phyloP scores from a whole-genome alignment of 768 basidiomycete species.

The Boletus sp. region DNA sequence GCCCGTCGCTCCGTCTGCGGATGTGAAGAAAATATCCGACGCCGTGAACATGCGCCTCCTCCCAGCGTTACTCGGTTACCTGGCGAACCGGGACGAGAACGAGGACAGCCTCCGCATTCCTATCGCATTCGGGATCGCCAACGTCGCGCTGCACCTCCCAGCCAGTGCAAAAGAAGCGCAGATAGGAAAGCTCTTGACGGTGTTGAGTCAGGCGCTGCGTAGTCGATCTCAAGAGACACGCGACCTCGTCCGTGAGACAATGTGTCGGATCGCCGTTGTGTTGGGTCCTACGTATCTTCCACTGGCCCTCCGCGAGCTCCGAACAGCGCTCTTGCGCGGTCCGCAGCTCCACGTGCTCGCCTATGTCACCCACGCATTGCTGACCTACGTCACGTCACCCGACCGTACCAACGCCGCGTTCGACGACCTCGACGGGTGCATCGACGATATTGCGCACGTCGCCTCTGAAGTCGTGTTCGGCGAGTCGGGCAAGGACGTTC shows the following conservation, averaged over 20 bases:
- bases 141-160: slow-evolving; percentile 81
- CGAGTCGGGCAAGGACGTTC: slow-evolving; percentile 85
- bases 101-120: slow-evolving; percentile 89
- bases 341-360: slow-evolving; percentile 94
- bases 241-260: slow-evolving; percentile 77
- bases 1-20: slow-evolving; percentile 2
- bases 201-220: slow-evolving; percentile 85
- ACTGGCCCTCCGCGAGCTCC: slow-evolving; percentile 71
- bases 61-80: slow-evolving; percentile 72
- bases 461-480: slow-evolving; percentile 92
- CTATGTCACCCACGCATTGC: slow-evolving; percentile 73
- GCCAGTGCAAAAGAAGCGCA: slow-evolving; percentile 58
- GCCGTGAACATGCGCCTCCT: slow-evolving; percentile 74
- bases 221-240: slow-evolving; percentile 92
- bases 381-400: slow-evolving; percentile 73
- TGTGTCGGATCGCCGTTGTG: slow-evolving; percentile 72
- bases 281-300: slow-evolving; percentile 76
- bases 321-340: slow-evolving; percentile 81
- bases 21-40: slow-evolving; percentile 55
- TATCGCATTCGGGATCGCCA: slow-evolving; percentile 80
- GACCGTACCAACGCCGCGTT: slow-evolving; percentile 52
- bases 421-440: slow-evolving; percentile 66
- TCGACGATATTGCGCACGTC: slow-evolving; percentile 75
- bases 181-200: slow-evolving; percentile 72
- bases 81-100: slow-evolving; percentile 79